Percentiles rank a stretch among this genome's conserved stretches.
phyloP scores from a whole-genome alignment of 1,284 basidiomycete species.

The Bondarzewia mesenterica region DNA sequence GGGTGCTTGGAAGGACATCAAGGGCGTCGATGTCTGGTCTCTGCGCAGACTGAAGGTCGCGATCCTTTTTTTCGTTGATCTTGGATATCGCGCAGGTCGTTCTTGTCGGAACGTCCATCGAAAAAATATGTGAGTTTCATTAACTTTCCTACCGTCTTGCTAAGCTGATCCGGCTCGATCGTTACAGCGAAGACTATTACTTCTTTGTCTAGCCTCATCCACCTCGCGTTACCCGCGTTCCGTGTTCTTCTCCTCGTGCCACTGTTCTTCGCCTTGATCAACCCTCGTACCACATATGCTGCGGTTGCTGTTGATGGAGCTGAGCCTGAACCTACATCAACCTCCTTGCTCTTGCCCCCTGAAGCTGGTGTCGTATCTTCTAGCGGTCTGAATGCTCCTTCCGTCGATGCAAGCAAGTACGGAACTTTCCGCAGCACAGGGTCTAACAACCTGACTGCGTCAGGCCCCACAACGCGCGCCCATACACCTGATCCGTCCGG shows the following conservation, averaged over 20 bases:
- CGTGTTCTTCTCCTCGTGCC: constrained; percentile 56
- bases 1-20: constrained; percentile 69
- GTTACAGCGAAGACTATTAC: constrained; percentile 14
- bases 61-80: constrained; percentile 40
- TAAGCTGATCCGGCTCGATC: neutral
- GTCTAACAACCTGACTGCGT: constrained; percentile 37
- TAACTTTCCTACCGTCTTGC: neutral
- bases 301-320: constrained; percentile 35
- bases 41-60: constrained; percentile 47
- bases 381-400: constrained; percentile 34
- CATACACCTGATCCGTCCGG: constrained; percentile 45
- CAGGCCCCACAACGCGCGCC: constrained; percentile 50
- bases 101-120: constrained; percentile 40
- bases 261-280: constrained; percentile 47
- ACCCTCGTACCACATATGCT: constrained; percentile 54
- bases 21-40: constrained; percentile 64
- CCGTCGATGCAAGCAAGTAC: constrained; percentile 52
- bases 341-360: constrained; percentile 45
- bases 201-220: constrained; percentile 40
- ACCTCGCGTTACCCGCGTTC: constrained; percentile 54
- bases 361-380: constrained; percentile 33
- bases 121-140: constrained; percentile 33
- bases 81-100: constrained; percentile 54
- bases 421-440: constrained; percentile 59
- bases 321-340: constrained; percentile 34